Evolutionary conservation across 768 basidiomycete species (phyloP).

Genomic region (Boletus pseudo-olivaceus): DNA sequence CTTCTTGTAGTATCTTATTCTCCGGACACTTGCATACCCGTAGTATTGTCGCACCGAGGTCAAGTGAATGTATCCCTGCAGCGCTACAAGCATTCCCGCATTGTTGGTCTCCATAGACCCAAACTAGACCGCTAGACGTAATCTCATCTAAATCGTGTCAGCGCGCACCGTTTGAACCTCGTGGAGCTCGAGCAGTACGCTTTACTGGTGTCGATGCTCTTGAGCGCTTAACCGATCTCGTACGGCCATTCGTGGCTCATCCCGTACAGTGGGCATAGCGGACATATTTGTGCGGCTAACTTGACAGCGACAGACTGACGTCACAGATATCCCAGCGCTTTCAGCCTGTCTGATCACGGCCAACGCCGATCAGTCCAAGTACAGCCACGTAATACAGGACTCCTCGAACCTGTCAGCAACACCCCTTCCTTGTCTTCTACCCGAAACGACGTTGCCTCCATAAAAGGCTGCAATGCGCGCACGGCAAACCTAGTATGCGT

Average conservation of each 20-base stretch:
- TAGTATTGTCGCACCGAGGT: not conserved
- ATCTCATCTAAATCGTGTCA: not conserved
- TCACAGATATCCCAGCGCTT: conserved; percentile 2
- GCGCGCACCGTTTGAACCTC: not conserved
- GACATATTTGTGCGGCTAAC: not conserved
- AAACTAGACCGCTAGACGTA: not conserved
- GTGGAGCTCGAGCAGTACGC: no score
- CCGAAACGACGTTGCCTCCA: conserved; percentile 7
- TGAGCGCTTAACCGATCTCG: not conserved
- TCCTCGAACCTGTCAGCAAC: conserved; percentile 20
- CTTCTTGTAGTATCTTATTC: not conserved
- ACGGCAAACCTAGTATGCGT: conserved; percentile 10
- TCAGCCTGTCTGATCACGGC: conserved; percentile 14
- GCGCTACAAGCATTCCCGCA: not conserved
- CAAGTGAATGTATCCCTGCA: not conserved
- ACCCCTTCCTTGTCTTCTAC: conserved; percentile 22
- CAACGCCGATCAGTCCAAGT: not conserved
- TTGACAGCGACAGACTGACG: not conserved
- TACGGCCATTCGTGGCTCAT: not conserved
- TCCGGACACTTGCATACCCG: not conserved
- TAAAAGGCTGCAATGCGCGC: conserved; percentile 9
- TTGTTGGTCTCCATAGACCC: no score
- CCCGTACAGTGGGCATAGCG: not conserved
- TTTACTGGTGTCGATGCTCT: not conserved
- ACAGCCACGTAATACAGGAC: not conserved